Base-by-base conservation (phyloP, 2,329 filamentous ascomycete species). In the Penicillium thymicola region DNA sequence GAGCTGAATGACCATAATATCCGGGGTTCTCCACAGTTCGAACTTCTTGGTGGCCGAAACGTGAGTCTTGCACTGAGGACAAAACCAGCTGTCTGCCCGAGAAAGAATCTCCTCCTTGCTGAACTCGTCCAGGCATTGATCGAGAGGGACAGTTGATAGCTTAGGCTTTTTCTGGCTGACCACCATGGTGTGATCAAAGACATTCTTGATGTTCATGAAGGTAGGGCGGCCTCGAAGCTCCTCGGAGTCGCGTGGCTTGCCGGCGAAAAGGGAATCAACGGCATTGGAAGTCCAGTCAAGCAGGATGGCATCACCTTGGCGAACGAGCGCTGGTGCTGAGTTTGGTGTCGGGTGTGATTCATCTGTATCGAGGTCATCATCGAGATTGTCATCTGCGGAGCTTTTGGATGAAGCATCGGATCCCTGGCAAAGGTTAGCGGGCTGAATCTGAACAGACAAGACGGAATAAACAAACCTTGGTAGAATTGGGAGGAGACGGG, bases 1-100 rank as follows among this genome's bases (percentile, higher is more conserved):
- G 48, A 99, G 81, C 70, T 99, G 94, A 59, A 97, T 89, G 42
- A 97, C 89, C 16, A 99, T 82, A 59, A 97, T 95, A 72, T 99
- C 94, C 0, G 94, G 94, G 2, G 90, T 88, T 70, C 93, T 97
- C 94, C 94, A 99, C 18, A 99, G 84, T 70, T 97, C 92, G 51
- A 99, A 91, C 68, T 94, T 97, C 79, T 99, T 99, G 76, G 88
- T 92, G 21, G 94, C 94, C 58, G 91, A 87, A 16, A 91, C 86
- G 67, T 96, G 89, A 67, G 96, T 90, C 73, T 97, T 97, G 81
- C 94, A 99, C 30, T 91, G 85, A 55, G 91, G 93, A 70, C 94
- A 99, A 72, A 95, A 97, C 94, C 94, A 99, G 58, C 91, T 93
- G 71, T 99, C 95, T 69, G 95, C 89, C 72, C 97, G 91, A 0